These are phyloP conservation scores for Globisporangium polare DNA, from an alignment of 352 stramenopile genomes.

Conservation along the genomic window DNA sequence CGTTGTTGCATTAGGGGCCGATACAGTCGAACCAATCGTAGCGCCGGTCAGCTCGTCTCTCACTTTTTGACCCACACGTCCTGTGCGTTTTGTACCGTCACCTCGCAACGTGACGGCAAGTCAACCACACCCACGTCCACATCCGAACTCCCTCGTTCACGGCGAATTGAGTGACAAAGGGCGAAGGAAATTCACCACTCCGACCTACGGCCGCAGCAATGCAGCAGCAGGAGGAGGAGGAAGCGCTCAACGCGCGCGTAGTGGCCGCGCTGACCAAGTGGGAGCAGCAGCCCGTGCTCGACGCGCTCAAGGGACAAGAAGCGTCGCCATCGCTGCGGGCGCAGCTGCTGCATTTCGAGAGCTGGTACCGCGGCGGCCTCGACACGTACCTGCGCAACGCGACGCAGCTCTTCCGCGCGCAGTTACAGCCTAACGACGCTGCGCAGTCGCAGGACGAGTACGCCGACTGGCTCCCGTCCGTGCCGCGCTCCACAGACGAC, in stretches of 20 bases:
- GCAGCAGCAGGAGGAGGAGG: neutral
- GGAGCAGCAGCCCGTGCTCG: conserved; percentile 42
- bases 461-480: conserved; percentile 45
- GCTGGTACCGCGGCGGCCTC: conserved; percentile 62
- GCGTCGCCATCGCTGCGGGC: conserved; percentile 19
- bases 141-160: neutral
- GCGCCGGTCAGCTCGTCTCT: neutral
- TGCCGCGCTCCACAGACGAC: conserved; percentile 24
- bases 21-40: no score
- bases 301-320: conserved; percentile 13
- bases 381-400: conserved; percentile 50
- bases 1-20: no score
- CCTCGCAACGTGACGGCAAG: neutral
- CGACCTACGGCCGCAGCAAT: no score
- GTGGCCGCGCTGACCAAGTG: conserved; percentile 29
- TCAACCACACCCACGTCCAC: neutral
- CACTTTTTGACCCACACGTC: neutral
- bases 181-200: no score
- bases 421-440: conserved; percentile 6
- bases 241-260: conserved; percentile 16
- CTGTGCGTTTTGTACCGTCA: neutral
- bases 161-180: no score
- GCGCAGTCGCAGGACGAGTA: conserved; percentile 16
- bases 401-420: conserved; percentile 34
- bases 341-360: conserved; percentile 59